Percentiles rank a stretch among this genome's conserved stretches.
Evolutionary conservation across 345 rosid genomes (phyloP).

Genomic region (Excoecaria cochinchinensis): DNA sequence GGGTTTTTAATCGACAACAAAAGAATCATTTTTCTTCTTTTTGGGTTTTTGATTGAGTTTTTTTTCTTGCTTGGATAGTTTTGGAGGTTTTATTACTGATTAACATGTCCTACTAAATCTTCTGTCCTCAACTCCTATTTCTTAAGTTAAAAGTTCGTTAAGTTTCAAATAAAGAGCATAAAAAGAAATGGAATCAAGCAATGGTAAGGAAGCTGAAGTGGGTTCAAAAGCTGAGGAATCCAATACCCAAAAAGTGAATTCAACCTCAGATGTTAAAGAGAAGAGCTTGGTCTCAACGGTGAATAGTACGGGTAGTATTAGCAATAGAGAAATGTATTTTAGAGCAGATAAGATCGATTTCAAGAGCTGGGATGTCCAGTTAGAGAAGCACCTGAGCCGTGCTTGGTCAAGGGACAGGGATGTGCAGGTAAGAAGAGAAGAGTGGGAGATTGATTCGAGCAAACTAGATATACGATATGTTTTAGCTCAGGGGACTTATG

Average conservation of each 20-base stretch:
- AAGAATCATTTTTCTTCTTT: background rate
- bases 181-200: constrained; percentile 16
- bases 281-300: constrained; percentile 13
- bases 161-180: background rate
- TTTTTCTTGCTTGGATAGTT: too few species aligned
- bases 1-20: background rate
- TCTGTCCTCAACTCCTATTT: background rate
- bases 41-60: background rate
- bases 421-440: constrained; percentile 20
- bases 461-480: constrained; percentile 30
- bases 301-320: constrained; percentile 19
- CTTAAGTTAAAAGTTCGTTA: background rate
- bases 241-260: constrained; percentile 4
- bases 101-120: background rate
- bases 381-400: constrained; percentile 33
- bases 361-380: constrained; percentile 37
- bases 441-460: constrained; percentile 34
- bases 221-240: background rate
- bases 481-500: constrained; percentile 34
- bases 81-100: background rate
- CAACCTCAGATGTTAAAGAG: background rate
- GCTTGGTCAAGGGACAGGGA: constrained; percentile 36
- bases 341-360: constrained; percentile 36
- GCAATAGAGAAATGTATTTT: constrained; percentile 23
- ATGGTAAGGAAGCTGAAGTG: constrained; percentile 19